A percentile compares a stretch with the other conserved stretches of the same genome.
phyloP scores from a whole-genome alignment of 345 rosid species.

The Eucalyptus melliodora region DNA sequence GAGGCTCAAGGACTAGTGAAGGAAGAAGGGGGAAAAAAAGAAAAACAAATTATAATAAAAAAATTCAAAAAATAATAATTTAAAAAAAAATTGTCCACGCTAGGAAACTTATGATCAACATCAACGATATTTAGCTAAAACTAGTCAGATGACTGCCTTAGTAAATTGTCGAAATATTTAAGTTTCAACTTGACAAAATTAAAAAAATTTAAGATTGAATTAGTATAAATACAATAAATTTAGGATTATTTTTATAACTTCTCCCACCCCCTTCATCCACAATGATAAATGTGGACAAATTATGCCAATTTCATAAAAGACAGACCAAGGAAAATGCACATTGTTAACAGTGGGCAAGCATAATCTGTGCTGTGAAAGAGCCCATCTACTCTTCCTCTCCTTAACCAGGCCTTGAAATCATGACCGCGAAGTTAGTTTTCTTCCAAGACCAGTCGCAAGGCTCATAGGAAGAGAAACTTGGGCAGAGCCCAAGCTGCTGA shows the following conservation, averaged over 20 bases:
- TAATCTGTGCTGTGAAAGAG: neutral
- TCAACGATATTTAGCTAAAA: too few relatives aligned
- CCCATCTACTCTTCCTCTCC: neutral
- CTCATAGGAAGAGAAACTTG: neutral
- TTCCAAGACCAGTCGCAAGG: neutral
- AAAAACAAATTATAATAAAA: too few relatives aligned
- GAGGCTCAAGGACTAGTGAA: rapidly evolving
- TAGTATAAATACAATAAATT: too few relatives aligned
- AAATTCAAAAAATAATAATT: too few relatives aligned
- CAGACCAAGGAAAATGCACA: neutral
- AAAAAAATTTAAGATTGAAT: too few relatives aligned
- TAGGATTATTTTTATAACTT: too few relatives aligned
- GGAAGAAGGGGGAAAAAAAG: too few relatives aligned
- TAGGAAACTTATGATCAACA: too few relatives aligned
- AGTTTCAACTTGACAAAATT: neutral
- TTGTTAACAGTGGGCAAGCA: neutral
- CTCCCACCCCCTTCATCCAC: neutral
- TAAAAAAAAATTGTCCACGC: too few relatives aligned
- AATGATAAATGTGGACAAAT: neutral
- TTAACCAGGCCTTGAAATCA: neutral
- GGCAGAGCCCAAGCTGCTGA: neutral
- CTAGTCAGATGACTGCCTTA: rapidly evolving
- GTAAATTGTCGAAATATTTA: too few relatives aligned
- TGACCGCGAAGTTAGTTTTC: neutral
- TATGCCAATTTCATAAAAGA: neutral